These are phyloP conservation scores for Saururus chinensis DNA, from an alignment of 164 flowering plant genomes.

Conservation along the genomic window DNA sequence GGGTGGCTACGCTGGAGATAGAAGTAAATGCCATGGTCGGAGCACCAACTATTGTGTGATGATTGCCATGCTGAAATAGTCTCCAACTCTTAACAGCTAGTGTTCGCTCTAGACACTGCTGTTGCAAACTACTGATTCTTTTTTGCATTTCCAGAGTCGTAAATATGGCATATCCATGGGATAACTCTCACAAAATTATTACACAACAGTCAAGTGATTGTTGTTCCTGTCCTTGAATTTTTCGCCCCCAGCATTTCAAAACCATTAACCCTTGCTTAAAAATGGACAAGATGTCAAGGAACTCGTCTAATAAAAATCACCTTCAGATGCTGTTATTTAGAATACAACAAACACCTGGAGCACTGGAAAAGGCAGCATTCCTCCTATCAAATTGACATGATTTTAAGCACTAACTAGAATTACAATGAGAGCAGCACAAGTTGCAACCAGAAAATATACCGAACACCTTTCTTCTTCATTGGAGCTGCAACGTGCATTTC, in stretches of 20 bases:
- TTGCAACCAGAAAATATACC: neutral
- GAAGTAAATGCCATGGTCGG: too few species aligned
- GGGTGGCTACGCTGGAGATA: too few species aligned
- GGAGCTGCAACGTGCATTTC: constrained; percentile 33
- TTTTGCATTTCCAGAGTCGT: too few species aligned
- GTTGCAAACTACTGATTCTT: too few species aligned
- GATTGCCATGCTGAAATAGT: neutral
- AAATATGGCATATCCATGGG: too few species aligned
- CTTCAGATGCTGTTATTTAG: neutral
- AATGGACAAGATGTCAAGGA: too few species aligned
- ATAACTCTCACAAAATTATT: too few species aligned
- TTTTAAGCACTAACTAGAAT: neutral
- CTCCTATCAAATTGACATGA: neutral
- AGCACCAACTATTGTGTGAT: neutral
- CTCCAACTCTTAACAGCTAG: neutral
- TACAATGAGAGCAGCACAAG: neutral
- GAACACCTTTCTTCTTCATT: neutral
- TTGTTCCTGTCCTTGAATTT: too few species aligned
- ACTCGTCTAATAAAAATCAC: neutral
- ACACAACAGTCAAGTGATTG: too few species aligned
- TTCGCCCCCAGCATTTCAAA: too few species aligned
- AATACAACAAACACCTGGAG: neutral
- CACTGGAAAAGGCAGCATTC: neutral
- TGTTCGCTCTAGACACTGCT: neutral
- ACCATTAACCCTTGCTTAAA: too few species aligned